Evolutionary conservation across 768 basidiomycete species (phyloP), one percentile per base, ranked within the genome.

Genomic region (Macrolepiota dolichaula): DNA sequence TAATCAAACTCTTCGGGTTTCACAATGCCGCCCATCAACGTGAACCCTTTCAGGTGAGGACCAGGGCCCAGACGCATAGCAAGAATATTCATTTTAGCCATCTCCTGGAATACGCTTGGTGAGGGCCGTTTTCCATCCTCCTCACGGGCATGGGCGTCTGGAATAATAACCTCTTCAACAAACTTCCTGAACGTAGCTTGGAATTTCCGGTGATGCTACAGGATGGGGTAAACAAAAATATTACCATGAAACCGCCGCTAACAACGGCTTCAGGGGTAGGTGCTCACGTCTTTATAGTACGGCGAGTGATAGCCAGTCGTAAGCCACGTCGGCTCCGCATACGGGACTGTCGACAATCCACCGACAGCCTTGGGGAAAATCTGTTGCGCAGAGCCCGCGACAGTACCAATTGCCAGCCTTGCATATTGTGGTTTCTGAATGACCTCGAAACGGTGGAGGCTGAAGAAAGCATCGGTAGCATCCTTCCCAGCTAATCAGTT

Each of bases 61-160:
- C 91, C 92, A 0, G 94, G 94, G 37, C 94, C 94, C 61, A 93
- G 71, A 22, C 92, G 81, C 93, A 96, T 94, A 3, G 89, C 88
- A 51, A 74, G 64, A 27, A 72, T 53, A 52, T 70, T 71, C 36
- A 70, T 63, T 59, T 69, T 73, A 53, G 75, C 77, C 88, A 95
- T 88, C 70, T 85, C 84, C 64, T 91, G 82, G 60, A 92, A 78
- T 22, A 95, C 86, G 47, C 76, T 70, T 68, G 86, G 82, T 44
- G 85, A 85, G 1, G 92, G 87, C 27, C 86, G 77, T 73, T 95
- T 93, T 27, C 93, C 92, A 66, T 89, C 88, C 62, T 86, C 87
- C 73, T 96, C 94, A 60, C 86, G 84, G 35, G 78, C 76, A 72
- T 85, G 71, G 4, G 76, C 77, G 62, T 82, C 86, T 0, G 80